Base-by-base conservation (phyloP, 2,329 filamentous ascomycete genomes). In the Colletotrichum destructivum region DNA sequence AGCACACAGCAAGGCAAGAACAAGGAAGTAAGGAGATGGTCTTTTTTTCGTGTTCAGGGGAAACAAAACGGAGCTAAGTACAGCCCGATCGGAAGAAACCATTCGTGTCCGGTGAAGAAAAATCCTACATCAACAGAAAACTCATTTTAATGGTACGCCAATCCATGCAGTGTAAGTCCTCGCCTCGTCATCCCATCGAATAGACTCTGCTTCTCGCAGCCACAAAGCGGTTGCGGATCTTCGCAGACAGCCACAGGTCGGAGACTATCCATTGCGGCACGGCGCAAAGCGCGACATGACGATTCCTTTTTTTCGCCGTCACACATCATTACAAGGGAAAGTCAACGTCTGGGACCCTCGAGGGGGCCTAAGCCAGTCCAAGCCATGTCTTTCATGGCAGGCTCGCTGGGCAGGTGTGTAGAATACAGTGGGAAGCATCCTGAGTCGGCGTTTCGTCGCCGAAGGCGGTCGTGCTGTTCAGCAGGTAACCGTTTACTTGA, bases 401-500 rank as follows among this genome's bases (percentile, higher is more conserved):
- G 55, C 61, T 60, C 51, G 52, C 69, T 49, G 23, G 57, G 52
- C 40, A 59, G 52, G 47, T 72, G 49, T 71, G 59, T 73, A 69
- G 66, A 72, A 49, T 72, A 72, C 71, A 73, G 56, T 64, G 46
- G 42, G 46, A 40, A 51, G 31, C 42, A 59, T 62, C 55, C 55
- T 62, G 40, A 54, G 38, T 71, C 66, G 66, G 61, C 70, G 66
- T 62, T 44, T 64, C 61, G 56, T 55, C 67, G 55, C 70, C 60
- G 62, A 71, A 62, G 26, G 55, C 18, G 44, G 55, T 57, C n/a
- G 13, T 59, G 18, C 44, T 46, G 21, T 61, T 57, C 15, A 66
- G 44, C 23, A 55, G 62, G 42, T 21, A 26, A 18, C 38, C 74
- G 69, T 84, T 87, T 91, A 95, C 88, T 95, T 95, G 84, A 95